A percentile compares a stretch with the other conserved stretches of the same genome.
These are phyloP conservation scores for Austroboletus rostrupii DNA, from an alignment of 1,284 basidiomycete species.

Conservation along the genomic window DNA sequence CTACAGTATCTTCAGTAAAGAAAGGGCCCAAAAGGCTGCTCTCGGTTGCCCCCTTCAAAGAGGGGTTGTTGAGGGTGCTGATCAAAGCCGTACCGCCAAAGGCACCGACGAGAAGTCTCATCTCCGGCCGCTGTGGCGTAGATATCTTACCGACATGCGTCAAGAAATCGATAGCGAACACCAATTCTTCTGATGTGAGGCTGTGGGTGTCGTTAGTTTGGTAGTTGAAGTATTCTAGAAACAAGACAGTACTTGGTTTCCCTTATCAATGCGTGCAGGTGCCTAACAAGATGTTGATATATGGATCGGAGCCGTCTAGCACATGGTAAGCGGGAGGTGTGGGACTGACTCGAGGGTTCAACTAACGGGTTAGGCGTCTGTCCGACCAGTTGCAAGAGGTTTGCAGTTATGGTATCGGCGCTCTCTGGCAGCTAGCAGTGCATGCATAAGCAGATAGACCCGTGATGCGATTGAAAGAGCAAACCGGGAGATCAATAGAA, in stretches of 20 bases:
- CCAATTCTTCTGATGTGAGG: slow-evolving; percentile 84
- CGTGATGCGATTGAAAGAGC: slow-evolving; percentile 1
- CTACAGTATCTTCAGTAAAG: slow-evolving; percentile 75
- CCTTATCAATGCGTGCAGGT: slow-evolving; percentile 68
- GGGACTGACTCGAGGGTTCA: not conserved
- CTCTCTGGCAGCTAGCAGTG: slow-evolving; percentile 42
- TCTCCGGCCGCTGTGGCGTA: slow-evolving; percentile 74
- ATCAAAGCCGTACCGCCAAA: slow-evolving; percentile 79
- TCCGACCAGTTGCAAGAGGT: slow-evolving; percentile 46
- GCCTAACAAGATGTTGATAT: slow-evolving; percentile 48
- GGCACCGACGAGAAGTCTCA: slow-evolving; percentile 78
- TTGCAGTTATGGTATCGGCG: slow-evolving; percentile 51
- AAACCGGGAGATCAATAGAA: slow-evolving; percentile 30
- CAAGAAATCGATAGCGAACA: slow-evolving; percentile 72
- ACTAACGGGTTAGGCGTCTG: slow-evolving; percentile 41
- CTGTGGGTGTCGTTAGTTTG: slow-evolving; percentile 26
- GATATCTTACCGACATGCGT: slow-evolving; percentile 72
- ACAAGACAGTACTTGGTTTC: slow-evolving; percentile 50
- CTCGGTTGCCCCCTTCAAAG: slow-evolving; percentile 51
- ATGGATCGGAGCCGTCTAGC: slow-evolving; percentile 44
- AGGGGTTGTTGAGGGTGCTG: slow-evolving; percentile 74
- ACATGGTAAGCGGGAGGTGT: not conserved
- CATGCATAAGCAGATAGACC: not conserved
- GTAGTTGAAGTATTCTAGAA: not conserved
- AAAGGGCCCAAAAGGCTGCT: slow-evolving; percentile 83